Base-by-base conservation (phyloP, 2,329 filamentous ascomycete genomes). In the Aureobasidium subglaciale region DNA sequence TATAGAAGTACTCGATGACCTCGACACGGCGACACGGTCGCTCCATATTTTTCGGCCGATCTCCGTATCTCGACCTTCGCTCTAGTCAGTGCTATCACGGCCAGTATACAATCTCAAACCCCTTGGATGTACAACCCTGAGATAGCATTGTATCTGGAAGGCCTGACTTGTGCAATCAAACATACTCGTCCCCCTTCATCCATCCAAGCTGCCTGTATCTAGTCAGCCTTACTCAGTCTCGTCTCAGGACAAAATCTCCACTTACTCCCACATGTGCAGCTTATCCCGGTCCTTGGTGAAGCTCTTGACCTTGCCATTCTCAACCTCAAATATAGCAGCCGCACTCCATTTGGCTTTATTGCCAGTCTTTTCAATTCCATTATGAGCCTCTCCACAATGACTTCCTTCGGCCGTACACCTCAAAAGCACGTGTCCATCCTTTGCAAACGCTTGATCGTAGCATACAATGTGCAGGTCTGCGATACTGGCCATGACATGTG, bases 241-340 rank as follows among this genome's bases (percentile, higher is more conserved):
- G 10, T 3, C 34, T 15, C 22, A 15, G 10, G 5, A 20, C 22
- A 22, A 29, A 38, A 6, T 29, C 9, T 16, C 1, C 18, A 50
- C 48, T 52, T 16, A 52, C 48, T 57, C 55, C 38, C 48, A 57
- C 56, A 57, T 57, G 40, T 55, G 38, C 56, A 57, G 32, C 49
- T 57, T 57, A 30, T 71, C 68, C 68, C 70, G 71, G 50, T 70
- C 69, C 56, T 71, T 71, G 16, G 64, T 68, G 59, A 69, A 71
- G 24, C 67, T 66, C 54, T 63, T 62, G 18, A 71, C 63, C 61
- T 70, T 71, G 9, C 67, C 68, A 29, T 67, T 61, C 30, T 66
- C 61, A 15, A 70, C 63, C 57, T 71, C 68, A 56, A 71, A 71
- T 24, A 72, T 71, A n/a, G 67, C 70, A 22, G 68, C 65, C 18